A percentile compares a stretch with the other conserved stretches of the same genome.
phyloP scores from a whole-genome alignment of 1,139 yeast genomes.

The Zygosaccharomyces sapae region DNA sequence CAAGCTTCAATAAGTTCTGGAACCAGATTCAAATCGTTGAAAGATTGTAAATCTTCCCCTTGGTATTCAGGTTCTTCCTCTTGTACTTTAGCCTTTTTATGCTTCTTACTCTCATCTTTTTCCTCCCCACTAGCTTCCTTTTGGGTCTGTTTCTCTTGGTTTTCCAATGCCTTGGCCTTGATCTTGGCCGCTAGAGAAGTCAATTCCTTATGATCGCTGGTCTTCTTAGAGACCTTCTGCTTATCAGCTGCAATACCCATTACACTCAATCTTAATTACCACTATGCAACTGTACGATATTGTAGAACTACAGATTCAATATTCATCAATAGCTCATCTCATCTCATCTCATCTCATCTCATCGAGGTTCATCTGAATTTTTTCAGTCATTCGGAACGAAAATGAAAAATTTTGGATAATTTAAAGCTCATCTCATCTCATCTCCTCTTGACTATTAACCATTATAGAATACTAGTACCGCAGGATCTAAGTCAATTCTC shows the following conservation, averaged over 20 bases:
- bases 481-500: neutral
- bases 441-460: conserved; percentile 9
- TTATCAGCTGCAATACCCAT: conserved; percentile 6
- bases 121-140: conserved; percentile 14
- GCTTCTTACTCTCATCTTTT: conserved; percentile 4
- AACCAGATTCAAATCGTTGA: conserved; percentile 56
- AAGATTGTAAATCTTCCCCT: conserved; percentile 34
- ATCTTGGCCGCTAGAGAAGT: conserved; percentile 44
- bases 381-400: conserved; percentile 10
- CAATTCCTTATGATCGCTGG: conserved; percentile 25
- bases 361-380: conserved; percentile 3
- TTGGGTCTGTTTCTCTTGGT: conserved; percentile 22
- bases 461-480: neutral
- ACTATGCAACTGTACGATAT: neutral
- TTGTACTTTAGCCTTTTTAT: conserved; percentile 13
- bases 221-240: conserved; percentile 26
- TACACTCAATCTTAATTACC: neutral
- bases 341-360: conserved; percentile 10
- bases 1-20: conserved; percentile 83
- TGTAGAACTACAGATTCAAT: conserved; percentile 8
- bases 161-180: conserved; percentile 49
- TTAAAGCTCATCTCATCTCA: conserved; percentile 17
- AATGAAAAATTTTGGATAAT: conserved; percentile 9
- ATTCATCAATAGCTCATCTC: conserved; percentile 4
- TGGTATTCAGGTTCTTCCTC: conserved; percentile 24